Percentiles rank a stretch among this genome's conserved stretches.
Conservation (phyloP, 441 rosid genomes). For the Omphalea diandra region DNA sequence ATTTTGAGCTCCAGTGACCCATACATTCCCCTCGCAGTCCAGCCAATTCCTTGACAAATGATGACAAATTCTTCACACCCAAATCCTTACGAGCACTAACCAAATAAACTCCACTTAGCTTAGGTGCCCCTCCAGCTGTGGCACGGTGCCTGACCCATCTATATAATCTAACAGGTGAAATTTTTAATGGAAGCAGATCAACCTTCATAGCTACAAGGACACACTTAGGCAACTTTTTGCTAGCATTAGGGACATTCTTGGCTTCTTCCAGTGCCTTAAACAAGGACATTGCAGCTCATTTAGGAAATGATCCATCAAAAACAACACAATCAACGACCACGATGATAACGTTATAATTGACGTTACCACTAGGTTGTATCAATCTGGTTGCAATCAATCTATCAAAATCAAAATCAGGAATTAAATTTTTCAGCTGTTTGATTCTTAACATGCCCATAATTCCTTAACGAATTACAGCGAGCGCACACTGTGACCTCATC, state of each 20-base stretch:
- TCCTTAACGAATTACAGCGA: slow-evolving; percentile 87
- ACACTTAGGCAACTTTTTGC: slow-evolving; percentile 74
- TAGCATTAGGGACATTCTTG: slow-evolving; percentile 47
- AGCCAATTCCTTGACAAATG: slow-evolving; percentile 68
- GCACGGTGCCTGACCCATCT: slow-evolving; percentile 88
- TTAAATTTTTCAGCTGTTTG: slow-evolving; percentile 74
- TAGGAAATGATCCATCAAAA: slow-evolving; percentile 92
- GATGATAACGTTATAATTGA: slow-evolving; percentile 64
- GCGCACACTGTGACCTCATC: slow-evolving; percentile 82
- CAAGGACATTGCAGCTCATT: slow-evolving; percentile 68
- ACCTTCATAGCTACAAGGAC: slow-evolving; percentile 89
- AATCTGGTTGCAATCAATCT: slow-evolving; percentile 74
- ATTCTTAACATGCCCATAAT: slow-evolving; percentile 86
- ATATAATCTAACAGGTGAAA: slow-evolving; percentile 85
- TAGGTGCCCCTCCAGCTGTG: slow-evolving; percentile 83
- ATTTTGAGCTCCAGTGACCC: slow-evolving; percentile 91
- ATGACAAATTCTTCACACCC: slow-evolving; percentile 69
- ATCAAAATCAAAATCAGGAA: slow-evolving; percentile 91
- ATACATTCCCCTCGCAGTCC: slow-evolving; percentile 87
- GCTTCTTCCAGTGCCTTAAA: slow-evolving; percentile 60
- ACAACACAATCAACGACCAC: slow-evolving; percentile 91
- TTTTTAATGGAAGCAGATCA: slow-evolving; percentile 80
- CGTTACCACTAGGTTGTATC: slow-evolving; percentile 63
- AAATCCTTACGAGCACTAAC: slow-evolving; percentile 82
- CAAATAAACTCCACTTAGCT: slow-evolving; percentile 67